These are phyloP conservation scores for Amanita jacksonii DNA, from an alignment of 768 basidiomycete genomes.

Conservation along the genomic window DNA sequence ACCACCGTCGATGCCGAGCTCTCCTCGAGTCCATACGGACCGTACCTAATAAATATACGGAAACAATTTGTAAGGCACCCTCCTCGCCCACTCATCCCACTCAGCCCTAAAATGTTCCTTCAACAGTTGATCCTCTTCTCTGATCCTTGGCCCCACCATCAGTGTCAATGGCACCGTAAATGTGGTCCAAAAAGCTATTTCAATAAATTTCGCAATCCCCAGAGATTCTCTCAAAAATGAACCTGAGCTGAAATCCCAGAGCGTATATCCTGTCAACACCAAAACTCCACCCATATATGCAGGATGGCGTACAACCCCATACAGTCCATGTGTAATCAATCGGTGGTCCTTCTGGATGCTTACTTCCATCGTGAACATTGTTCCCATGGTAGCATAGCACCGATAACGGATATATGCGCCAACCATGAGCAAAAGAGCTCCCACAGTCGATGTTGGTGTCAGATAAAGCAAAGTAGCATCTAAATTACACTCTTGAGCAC, in stretches of 20 bases:
- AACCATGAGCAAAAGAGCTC: constrained; percentile 12
- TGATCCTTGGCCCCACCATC: not conserved
- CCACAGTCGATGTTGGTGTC: not conserved
- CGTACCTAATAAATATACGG: not conserved
- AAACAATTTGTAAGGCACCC: not conserved
- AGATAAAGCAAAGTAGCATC: too few species aligned
- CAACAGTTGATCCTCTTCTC: not conserved
- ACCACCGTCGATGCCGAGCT: too few species aligned
- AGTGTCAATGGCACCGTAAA: not conserved
- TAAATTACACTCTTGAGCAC: too few species aligned
- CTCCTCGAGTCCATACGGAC: too few species aligned
- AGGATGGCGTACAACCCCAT: constrained; percentile 38
- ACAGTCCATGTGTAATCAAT: constrained; percentile 39
- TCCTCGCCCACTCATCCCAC: not conserved
- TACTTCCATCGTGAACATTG: constrained; percentile 42
- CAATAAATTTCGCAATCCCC: too few species aligned
- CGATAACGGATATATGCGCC: constrained; percentile 33
- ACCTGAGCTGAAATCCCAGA: constrained; percentile 17
- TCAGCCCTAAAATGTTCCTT: not conserved
- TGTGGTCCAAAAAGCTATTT: too few species aligned
- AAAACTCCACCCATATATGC: constrained; percentile 33
- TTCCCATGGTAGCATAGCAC: constrained; percentile 38
- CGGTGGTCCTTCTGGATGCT: constrained; percentile 34
- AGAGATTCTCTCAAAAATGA: too few species aligned
- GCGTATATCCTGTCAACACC: constrained; percentile 22